These are phyloP conservation scores for Senecio squalidus DNA, from an alignment of 140 eudicot species.

Conservation along the genomic window DNA sequence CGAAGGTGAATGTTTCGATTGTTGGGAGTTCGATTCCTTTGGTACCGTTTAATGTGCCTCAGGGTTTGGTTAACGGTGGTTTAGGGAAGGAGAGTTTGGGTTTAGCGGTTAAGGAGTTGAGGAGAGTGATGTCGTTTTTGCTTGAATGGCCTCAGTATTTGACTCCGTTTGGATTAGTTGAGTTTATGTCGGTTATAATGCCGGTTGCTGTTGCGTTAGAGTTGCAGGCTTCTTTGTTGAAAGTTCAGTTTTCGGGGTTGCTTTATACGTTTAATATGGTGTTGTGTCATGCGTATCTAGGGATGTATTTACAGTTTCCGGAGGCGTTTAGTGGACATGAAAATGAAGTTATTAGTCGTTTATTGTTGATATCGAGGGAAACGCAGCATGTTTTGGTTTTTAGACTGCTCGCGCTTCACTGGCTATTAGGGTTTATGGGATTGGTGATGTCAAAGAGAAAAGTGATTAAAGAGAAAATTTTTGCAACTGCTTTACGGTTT, in stretches of 20 bases:
- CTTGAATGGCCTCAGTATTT: constrained; percentile 75
- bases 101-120: constrained; percentile 63
- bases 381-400: constrained; percentile 61
- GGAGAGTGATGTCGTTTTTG: constrained; percentile 74
- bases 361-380: constrained; percentile 61
- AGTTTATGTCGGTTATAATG: constrained; percentile 59
- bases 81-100: constrained; percentile 30
- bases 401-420: constrained; percentile 79
- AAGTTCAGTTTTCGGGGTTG: constrained; percentile 78
- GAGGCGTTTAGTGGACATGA: constrained; percentile 88
- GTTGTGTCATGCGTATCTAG: constrained; percentile 71
- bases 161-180: constrained; percentile 68
- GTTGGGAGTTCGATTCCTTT: constrained; percentile 51
- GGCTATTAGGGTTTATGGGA: constrained; percentile 72
- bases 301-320: constrained; percentile 48
- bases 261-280: constrained; percentile 57
- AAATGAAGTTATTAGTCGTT: constrained; percentile 52
- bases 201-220: constrained; percentile 72
- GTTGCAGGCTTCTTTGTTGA: constrained; percentile 80
- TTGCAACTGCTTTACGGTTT: constrained; percentile 47
- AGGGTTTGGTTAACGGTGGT: constrained; percentile 28
- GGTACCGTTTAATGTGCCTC: constrained; percentile 69
- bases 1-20: constrained; percentile 41
- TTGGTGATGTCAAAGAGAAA: constrained; percentile 42
- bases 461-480: constrained; percentile 38